Conservation (phyloP, 2,329 filamentous ascomycete species). For the Malbranchea zuffiana region DNA sequence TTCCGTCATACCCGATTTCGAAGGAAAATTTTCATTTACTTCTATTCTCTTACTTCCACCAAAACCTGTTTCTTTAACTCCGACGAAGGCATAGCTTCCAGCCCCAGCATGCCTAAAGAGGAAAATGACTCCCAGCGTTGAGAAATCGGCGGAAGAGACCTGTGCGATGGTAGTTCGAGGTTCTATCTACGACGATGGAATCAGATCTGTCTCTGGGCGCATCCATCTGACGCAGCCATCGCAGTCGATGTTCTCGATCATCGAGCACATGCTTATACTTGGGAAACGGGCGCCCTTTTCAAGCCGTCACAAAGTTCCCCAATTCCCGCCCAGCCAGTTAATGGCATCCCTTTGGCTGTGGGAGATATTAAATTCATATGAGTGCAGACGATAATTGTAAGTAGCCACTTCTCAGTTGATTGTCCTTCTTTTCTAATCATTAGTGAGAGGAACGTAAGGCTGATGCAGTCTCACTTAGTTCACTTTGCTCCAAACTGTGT, state of each 20-base stretch:
- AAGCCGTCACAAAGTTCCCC: slow-evolving; percentile 26
- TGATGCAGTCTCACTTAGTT: slow-evolving; percentile 13
- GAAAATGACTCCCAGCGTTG: too few species aligned
- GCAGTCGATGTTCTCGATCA: slow-evolving; percentile 27
- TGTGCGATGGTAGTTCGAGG: too few species aligned
- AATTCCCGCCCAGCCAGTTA: slow-evolving; percentile 22
- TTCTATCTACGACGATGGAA: slow-evolving; percentile 33
- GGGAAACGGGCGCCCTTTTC: slow-evolving; percentile 23
- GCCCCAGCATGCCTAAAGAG: too few species aligned
- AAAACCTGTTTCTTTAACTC: too few species aligned
- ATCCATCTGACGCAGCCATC: slow-evolving; percentile 26
- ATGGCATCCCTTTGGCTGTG: slow-evolving; percentile 26
- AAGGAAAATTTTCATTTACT: too few species aligned
- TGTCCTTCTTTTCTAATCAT: background rate
- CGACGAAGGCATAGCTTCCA: too few species aligned
- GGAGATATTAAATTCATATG: slow-evolving; percentile 25
- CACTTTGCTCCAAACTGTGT: slow-evolving; percentile 24
- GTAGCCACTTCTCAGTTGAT: slow-evolving; percentile 2
- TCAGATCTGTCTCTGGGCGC: slow-evolving; percentile 26
- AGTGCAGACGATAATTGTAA: slow-evolving; percentile 21
- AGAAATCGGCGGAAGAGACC: too few species aligned
- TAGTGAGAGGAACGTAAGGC: background rate
- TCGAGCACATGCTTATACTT: slow-evolving; percentile 26
- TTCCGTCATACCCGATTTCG: too few species aligned
- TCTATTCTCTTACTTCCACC: too few species aligned